phyloP scores from a whole-genome alignment of 352 stramenopile genomes.

The Globisporangium takayamanum region DNA sequence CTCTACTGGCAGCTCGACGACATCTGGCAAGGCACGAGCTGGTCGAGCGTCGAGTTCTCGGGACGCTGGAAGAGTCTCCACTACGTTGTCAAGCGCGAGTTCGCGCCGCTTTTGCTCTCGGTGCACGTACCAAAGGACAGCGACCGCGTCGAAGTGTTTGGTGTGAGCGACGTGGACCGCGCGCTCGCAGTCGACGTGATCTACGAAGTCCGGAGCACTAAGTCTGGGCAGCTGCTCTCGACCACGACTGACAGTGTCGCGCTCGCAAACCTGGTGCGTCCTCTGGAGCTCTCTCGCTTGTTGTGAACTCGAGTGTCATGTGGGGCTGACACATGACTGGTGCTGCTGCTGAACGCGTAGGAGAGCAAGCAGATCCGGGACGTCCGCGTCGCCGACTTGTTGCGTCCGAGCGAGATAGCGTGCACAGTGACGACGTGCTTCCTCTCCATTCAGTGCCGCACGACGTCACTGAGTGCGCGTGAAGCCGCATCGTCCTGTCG shows the following conservation, averaged over 20 bases:
- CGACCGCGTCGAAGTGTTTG: conserved; percentile 26
- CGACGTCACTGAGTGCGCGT: conserved; percentile 6
- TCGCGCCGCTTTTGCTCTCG: conserved; percentile 61
- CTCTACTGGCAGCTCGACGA: conserved; percentile 89
- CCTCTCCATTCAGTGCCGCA: conserved; percentile 31
- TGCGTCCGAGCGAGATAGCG: conserved; percentile 25
- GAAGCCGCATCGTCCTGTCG: conserved; percentile 19
- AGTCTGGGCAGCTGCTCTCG: conserved; percentile 37
- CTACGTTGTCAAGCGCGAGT: conserved; percentile 60
- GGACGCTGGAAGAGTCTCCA: conserved; percentile 81
- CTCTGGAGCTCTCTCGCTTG: neutral
- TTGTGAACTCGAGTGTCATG: conserved; percentile 2
- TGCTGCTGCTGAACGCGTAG: conserved; percentile 10
- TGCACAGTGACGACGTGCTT: conserved; percentile 53
- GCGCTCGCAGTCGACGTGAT: conserved; percentile 26
- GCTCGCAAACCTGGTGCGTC: conserved; percentile 33
- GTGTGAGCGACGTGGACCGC: conserved; percentile 42
- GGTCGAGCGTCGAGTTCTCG: conserved; percentile 80
- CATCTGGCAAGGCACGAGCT: conserved; percentile 83
- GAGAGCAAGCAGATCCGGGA: conserved; percentile 30
- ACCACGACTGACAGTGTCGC: conserved; percentile 19
- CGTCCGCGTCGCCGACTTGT: conserved; percentile 23
- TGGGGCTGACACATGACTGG: neutral
- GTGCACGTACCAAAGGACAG: conserved; percentile 21
- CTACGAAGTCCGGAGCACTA: conserved; percentile 38